phyloP scores from a whole-genome alignment of 2,329 filamentous ascomycete genomes.

The Ilyonectria destructans region DNA sequence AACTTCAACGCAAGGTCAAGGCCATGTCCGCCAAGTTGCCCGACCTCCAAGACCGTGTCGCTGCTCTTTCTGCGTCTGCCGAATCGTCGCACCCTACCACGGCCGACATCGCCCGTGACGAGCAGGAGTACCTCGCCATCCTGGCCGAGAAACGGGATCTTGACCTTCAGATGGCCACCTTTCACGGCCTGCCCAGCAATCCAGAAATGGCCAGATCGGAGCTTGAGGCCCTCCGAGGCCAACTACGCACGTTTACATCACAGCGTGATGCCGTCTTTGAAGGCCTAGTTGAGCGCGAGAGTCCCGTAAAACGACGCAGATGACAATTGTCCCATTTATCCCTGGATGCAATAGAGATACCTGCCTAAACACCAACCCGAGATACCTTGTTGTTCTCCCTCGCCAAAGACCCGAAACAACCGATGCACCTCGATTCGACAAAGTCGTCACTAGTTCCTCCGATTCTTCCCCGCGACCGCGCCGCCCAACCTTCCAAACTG shows the following conservation, averaged over 20 bases:
- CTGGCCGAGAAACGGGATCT: slow-evolving; percentile 72
- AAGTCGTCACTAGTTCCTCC: slow-evolving; percentile 60
- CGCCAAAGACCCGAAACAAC: slow-evolving; percentile 14
- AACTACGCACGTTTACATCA: slow-evolving; percentile 74
- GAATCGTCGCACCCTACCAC: slow-evolving; percentile 64
- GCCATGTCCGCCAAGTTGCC: slow-evolving; percentile 76
- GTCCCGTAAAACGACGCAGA: slow-evolving; percentile 63
- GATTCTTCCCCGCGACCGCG: slow-evolving; percentile 77
- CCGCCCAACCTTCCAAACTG: slow-evolving; percentile 81
- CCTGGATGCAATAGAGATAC: slow-evolving; percentile 16
- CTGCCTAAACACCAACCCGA: slow-evolving; percentile 18
- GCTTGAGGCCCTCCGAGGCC: slow-evolving; percentile 76
- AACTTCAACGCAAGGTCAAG: slow-evolving; percentile 81
- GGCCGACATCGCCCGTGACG: slow-evolving; percentile 72
- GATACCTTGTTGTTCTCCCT: slow-evolving; percentile 19
- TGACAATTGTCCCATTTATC: slow-evolving; percentile 37
- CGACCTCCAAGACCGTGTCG: slow-evolving; percentile 71
- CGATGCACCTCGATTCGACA: slow-evolving; percentile 30
- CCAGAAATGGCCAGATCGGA: slow-evolving; percentile 78
- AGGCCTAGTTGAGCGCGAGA: slow-evolving; percentile 76
- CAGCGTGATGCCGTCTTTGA: slow-evolving; percentile 84
- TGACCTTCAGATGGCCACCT: slow-evolving; percentile 75
- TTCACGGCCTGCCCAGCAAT: slow-evolving; percentile 82
- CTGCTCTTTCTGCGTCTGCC: slow-evolving; percentile 56
- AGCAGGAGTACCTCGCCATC: slow-evolving; percentile 72